These are phyloP conservation scores for Platismatia glauca DNA, from an alignment of 495 filamentous ascomycete genomes.

Conservation along the genomic window DNA sequence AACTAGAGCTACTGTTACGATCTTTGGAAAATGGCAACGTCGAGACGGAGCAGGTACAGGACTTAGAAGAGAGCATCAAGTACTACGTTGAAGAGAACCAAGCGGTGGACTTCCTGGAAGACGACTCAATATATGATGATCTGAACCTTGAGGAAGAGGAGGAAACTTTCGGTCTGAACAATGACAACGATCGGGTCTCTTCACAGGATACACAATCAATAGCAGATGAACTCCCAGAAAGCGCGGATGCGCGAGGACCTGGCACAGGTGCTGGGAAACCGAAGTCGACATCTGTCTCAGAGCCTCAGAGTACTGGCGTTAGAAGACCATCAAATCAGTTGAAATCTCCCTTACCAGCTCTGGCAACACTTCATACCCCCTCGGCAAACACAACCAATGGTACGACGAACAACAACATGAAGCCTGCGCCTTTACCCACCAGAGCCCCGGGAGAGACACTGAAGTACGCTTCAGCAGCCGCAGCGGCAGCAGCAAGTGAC, in stretches of 20 bases:
- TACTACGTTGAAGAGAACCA: conserved; percentile 91
- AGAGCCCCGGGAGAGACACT: conserved; percentile 79
- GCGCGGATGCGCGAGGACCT: conserved; percentile 35
- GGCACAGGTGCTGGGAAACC: conserved; percentile 42
- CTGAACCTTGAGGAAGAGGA: conserved; percentile 82
- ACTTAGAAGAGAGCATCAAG: conserved; percentile 81
- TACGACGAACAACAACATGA: conserved; percentile 67
- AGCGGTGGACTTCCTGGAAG: conserved; percentile 80
- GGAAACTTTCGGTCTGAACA: conserved; percentile 73
- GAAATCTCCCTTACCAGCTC: conserved; percentile 83
- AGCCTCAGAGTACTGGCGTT: conserved; percentile 43
- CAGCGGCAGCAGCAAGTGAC: conserved; percentile 87
- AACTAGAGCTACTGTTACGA: conserved; percentile 82
- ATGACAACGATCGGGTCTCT: conserved; percentile 77
- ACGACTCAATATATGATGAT: conserved; percentile 93
- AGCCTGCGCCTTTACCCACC: conserved; percentile 80
- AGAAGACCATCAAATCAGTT: conserved; percentile 82
- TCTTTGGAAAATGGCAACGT: conserved; percentile 87
- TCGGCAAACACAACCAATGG: conserved; percentile 28
- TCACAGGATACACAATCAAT: conserved; percentile 93
- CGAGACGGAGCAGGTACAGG: conserved; percentile 73
- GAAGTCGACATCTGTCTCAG: conserved; percentile 36
- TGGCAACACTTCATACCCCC: conserved; percentile 74
- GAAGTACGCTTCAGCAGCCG: conserved; percentile 94
- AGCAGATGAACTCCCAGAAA: conserved; percentile 69